A percentile compares a stretch with the other conserved stretches of the same genome.
phyloP scores from a whole-genome alignment of 805 yeast genomes.

The Barnettozyma californica region DNA sequence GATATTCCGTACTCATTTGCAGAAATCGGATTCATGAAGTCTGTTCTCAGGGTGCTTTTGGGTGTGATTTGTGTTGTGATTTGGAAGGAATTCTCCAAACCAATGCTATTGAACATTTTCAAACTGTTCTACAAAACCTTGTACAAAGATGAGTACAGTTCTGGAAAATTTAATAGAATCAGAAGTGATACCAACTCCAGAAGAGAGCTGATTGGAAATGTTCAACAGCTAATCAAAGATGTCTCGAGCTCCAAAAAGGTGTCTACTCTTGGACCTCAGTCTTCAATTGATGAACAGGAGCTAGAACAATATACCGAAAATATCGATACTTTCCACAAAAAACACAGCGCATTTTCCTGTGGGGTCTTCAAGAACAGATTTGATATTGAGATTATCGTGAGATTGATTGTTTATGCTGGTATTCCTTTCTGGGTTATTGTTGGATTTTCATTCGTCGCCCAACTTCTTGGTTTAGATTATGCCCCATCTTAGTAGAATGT shows the following conservation, averaged over 20 bases:
- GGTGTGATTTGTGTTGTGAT: slow-evolving; percentile 59
- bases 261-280: slow-evolving; percentile 23
- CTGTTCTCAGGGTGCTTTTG: slow-evolving; percentile 44
- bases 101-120: slow-evolving; percentile 49
- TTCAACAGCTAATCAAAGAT: slow-evolving; percentile 14
- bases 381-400: slow-evolving; percentile 71
- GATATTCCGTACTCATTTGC: slow-evolving; percentile 37
- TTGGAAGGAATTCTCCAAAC: slow-evolving; percentile 76
- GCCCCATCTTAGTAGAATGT: slow-evolving; percentile 3
- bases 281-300: slow-evolving; percentile 22
- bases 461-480: slow-evolving; percentile 12
- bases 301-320: slow-evolving; percentile 22
- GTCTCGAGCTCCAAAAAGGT: slow-evolving; percentile 11
- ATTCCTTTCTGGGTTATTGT: slow-evolving; percentile 51
- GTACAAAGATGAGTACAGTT: slow-evolving; percentile 13
- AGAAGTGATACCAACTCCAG: slow-evolving; percentile 20
- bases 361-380: slow-evolving; percentile 58
- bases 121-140: slow-evolving; percentile 48
- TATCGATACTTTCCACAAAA: slow-evolving; percentile 20
- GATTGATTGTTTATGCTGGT: slow-evolving; percentile 79
- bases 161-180: slow-evolving; percentile 20
- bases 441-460: slow-evolving; percentile 25
- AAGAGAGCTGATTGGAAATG: slow-evolving; percentile 23
- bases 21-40: slow-evolving; percentile 37
- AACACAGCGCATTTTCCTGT: slow-evolving; percentile 25